Evolutionary conservation across 208 protist species (phyloP).

Genomic region (Vickermania ingenoplastis): DNA sequence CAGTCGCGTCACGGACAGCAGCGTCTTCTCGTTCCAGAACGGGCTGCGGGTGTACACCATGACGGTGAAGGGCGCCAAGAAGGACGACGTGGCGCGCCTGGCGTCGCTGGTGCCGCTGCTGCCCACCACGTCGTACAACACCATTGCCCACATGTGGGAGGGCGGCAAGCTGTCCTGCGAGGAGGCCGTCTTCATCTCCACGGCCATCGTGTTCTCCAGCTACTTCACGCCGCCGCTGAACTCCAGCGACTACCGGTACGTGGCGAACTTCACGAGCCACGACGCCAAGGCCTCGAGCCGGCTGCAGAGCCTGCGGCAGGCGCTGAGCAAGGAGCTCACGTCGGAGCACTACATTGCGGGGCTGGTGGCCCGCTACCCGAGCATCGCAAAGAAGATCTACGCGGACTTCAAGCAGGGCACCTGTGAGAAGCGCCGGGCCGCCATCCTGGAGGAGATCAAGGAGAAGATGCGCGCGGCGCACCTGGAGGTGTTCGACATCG

Average conservation of each 20-base stretch:
- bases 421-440: constrained; percentile 31
- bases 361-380: constrained; percentile 71
- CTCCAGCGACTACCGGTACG: constrained; percentile 66
- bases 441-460: constrained; percentile 50
- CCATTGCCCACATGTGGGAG: constrained; percentile 58
- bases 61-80: constrained; percentile 29
- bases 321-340: constrained; percentile 78
- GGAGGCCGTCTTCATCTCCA: constrained; percentile 66
- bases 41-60: constrained; percentile 67
- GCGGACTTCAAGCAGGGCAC: constrained; percentile 77
- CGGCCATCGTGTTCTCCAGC: constrained; percentile 67
- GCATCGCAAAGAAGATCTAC: constrained; percentile 83
- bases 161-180: constrained; percentile 38
- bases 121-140: constrained; percentile 50
- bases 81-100: constrained; percentile 28
- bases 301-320: constrained; percentile 74
- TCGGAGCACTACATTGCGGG: constrained; percentile 78
- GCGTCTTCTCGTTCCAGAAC: constrained; percentile 72
- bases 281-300: constrained; percentile 74
- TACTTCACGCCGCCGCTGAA: constrained; percentile 84
- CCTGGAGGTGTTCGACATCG: constrained; percentile 44
- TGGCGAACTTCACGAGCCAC: constrained; percentile 40
- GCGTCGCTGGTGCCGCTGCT: constrained; percentile 61
- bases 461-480: constrained; percentile 61
- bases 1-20: constrained; percentile 27